These are phyloP conservation scores for Pythium pyrilobum DNA, from an alignment of 352 stramenopile genomes.

Conservation along the genomic window DNA sequence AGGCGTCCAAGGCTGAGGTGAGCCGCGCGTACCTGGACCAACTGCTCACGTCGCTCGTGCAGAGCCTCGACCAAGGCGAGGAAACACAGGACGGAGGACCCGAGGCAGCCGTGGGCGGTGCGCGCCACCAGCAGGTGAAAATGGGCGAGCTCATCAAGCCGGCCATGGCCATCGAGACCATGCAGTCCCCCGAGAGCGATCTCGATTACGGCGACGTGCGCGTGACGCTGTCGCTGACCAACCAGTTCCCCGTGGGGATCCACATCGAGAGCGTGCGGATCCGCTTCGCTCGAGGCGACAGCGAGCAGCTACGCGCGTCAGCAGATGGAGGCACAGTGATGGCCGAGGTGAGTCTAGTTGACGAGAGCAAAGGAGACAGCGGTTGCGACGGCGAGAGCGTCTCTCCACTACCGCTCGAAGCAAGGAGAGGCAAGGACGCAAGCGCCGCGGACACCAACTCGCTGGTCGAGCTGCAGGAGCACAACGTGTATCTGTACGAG, in stretches of 20 bases:
- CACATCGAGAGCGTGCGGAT: slow-evolving; percentile 51
- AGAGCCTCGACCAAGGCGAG: slow-evolving; percentile 23
- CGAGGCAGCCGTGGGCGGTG: neutral
- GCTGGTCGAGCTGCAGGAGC: slow-evolving; percentile 41
- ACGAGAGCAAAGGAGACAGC: neutral
- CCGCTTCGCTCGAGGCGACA: slow-evolving; percentile 20
- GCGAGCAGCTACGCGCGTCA: neutral
- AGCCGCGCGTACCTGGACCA: slow-evolving; percentile 42
- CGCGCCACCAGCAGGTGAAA: slow-evolving; percentile 17
- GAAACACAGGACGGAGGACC: neutral
- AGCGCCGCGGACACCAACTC: neutral
- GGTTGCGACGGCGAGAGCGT: no score
- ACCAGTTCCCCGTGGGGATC: slow-evolving; percentile 53
- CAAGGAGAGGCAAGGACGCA: neutral
- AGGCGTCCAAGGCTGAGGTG: slow-evolving; percentile 41
- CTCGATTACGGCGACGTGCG: slow-evolving; percentile 55
- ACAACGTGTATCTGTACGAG: slow-evolving; percentile 55
- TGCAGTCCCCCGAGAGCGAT: slow-evolving; percentile 32
- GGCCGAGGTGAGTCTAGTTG: neutral
- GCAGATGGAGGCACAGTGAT: neutral
- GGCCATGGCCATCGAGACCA: slow-evolving; percentile 45
- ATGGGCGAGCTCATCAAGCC: slow-evolving; percentile 56
- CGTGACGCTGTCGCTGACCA: slow-evolving; percentile 44
- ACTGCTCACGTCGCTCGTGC: slow-evolving; percentile 41
- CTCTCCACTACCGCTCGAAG: neutral